A percentile compares a stretch with the other conserved stretches of the same genome.
Evolutionary conservation across 768 basidiomycete species (phyloP).

Genomic region (Leccinum obscurum): DNA sequence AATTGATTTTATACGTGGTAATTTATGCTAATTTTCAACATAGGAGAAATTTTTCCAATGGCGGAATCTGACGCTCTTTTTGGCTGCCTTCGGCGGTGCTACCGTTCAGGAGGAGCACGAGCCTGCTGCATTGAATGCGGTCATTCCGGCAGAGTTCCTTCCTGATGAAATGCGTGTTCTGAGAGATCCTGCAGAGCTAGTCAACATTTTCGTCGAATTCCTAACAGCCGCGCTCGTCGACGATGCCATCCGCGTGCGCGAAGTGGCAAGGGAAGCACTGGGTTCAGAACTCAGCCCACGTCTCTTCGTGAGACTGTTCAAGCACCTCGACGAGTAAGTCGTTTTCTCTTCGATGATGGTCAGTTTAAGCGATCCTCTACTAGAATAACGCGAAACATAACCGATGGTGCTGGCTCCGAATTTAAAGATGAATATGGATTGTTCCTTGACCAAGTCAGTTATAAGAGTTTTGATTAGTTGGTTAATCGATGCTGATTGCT

Average conservation of each 20-base stretch:
- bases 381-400: conserved; percentile 54
- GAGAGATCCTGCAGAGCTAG: conserved; percentile 54
- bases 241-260: conserved; percentile 67
- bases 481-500: conserved; percentile 12
- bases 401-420: conserved; percentile 46
- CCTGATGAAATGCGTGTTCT: conserved; percentile 73
- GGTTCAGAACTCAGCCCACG: conserved; percentile 76
- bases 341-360: not conserved
- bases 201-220: conserved; percentile 65
- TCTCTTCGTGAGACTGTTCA: conserved; percentile 66
- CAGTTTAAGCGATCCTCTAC: not conserved
- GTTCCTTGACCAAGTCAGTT: conserved; percentile 72
- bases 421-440: conserved; percentile 39
- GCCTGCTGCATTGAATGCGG: conserved; percentile 46
- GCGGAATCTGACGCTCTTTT: conserved; percentile 80
- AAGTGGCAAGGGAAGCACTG: conserved; percentile 77
- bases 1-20: not conserved
- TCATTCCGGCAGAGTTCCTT: conserved; percentile 58
- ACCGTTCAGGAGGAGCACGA: conserved; percentile 57
- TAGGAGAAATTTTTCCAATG: conserved; percentile 80
- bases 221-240: conserved; percentile 68
- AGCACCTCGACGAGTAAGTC: conserved; percentile 72
- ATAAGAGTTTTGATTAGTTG: not conserved
- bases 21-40: conserved; percentile 6
- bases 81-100: conserved; percentile 71